Conservation (phyloP, 2,329 filamentous ascomycete species). For the Aschersonia sp. region DNA sequence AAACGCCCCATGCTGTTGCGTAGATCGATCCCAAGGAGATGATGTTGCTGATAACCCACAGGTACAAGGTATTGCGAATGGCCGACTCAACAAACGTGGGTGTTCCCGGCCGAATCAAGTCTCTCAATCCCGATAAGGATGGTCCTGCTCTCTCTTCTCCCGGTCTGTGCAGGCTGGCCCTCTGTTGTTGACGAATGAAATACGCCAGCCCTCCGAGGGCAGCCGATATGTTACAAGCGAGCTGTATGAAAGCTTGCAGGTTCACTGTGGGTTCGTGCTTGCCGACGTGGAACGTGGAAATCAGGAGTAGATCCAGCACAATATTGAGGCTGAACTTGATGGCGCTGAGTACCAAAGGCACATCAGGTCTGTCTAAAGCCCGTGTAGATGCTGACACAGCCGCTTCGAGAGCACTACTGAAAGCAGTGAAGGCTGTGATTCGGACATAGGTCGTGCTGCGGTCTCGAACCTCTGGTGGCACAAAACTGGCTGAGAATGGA, state of each 20-base stretch:
- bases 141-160: slow-evolving; percentile 11
- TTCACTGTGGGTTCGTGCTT: slow-evolving; percentile 40
- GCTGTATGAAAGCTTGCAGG: slow-evolving; percentile 47
- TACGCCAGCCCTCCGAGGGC: slow-evolving; percentile 43
- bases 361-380: slow-evolving; percentile 54
- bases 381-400: slow-evolving; percentile 47
- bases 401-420: slow-evolving; percentile 48
- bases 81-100: slow-evolving; percentile 50
- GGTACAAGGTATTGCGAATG: slow-evolving; percentile 52
- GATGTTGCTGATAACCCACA: slow-evolving; percentile 55
- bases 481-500: slow-evolving; percentile 44
- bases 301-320: slow-evolving; percentile 47
- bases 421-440: slow-evolving; percentile 45
- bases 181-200: slow-evolving; percentile 29
- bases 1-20: slow-evolving; percentile 59
- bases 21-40: slow-evolving; percentile 49
- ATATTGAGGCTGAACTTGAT: slow-evolving; percentile 54
- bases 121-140: slow-evolving; percentile 26
- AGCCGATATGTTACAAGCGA: slow-evolving; percentile 43
- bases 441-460: slow-evolving; percentile 49
- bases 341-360: slow-evolving; percentile 50
- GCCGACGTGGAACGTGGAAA: slow-evolving; percentile 50
- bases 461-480: slow-evolving; percentile 41
- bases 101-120: slow-evolving; percentile 41
- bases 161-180: not conserved